Percentiles rank a stretch among this genome's conserved stretches.
Conservation (phyloP, 1,284 basidiomycete genomes). For the Filobasidium uniguttulatum region DNA sequence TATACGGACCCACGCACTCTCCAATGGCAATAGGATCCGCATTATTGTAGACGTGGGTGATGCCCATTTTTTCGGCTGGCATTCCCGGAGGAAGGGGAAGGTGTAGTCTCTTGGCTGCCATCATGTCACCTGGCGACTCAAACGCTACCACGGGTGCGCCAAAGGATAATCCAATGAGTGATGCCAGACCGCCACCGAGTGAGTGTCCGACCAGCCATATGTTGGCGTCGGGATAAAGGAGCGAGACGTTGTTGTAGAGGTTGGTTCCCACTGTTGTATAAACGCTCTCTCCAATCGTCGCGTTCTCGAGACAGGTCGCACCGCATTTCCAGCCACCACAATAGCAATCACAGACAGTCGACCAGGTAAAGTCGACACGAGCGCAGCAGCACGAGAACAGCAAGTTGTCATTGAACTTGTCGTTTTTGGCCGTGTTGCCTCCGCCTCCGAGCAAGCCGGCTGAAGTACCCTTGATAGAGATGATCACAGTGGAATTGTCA, state of each 20-base stretch:
- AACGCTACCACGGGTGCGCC: constrained; percentile 81
- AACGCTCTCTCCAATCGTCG: constrained; percentile 67
- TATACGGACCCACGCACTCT: constrained; percentile 37
- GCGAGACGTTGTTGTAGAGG: constrained; percentile 83
- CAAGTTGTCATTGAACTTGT: constrained; percentile 92
- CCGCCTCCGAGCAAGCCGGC: constrained; percentile 63
- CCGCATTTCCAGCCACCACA: constrained; percentile 70
- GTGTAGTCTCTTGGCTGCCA: constrained; percentile 74
- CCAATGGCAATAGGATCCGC: constrained; percentile 41
- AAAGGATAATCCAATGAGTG: constrained; percentile 80
- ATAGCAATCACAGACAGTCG: constrained; percentile 85
- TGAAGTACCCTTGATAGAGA: constrained; percentile 90
- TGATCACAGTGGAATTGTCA: constrained; percentile 71
- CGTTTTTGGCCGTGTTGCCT: constrained; percentile 75
- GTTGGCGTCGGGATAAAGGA: constrained; percentile 80
- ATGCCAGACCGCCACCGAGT: constrained; percentile 71
- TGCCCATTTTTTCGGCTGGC: constrained; percentile 30
- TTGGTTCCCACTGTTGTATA: constrained; percentile 61
- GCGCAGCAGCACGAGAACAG: constrained; percentile 98
- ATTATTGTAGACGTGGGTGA: constrained; percentile 46
- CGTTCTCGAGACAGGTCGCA: constrained; percentile 62
- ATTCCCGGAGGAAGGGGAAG: constrained; percentile 51
- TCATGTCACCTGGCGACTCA: constrained; percentile 79
- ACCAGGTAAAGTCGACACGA: constrained; percentile 84
- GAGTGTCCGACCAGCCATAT: constrained; percentile 92